These are phyloP conservation scores for Ampelomyces quisqualis DNA, from an alignment of 2,329 filamentous ascomycete species.

Conservation along the genomic window DNA sequence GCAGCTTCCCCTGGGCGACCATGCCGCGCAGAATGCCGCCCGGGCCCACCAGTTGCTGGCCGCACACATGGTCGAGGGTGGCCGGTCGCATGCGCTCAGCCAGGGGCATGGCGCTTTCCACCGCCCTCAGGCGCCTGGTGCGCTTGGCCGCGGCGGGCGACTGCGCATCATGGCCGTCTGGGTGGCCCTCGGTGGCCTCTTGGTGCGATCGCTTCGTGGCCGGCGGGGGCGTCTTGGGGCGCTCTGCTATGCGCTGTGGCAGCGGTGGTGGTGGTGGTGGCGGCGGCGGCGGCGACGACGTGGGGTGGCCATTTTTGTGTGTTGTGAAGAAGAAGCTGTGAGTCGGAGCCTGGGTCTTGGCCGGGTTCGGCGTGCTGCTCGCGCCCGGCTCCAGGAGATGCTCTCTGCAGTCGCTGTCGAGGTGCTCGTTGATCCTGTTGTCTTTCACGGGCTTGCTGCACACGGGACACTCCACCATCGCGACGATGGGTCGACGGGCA, in stretches of 20 bases:
- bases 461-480: constrained; percentile 74
- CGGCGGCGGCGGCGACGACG: constrained; percentile 22
- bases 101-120: constrained; percentile 73
- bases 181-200: constrained; percentile 15
- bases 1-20: constrained; percentile 81
- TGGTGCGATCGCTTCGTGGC: constrained; percentile 30
- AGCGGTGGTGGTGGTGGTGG: constrained; percentile 22
- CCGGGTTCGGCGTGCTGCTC: constrained; percentile 31
- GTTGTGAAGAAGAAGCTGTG: constrained; percentile 54
- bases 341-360: constrained; percentile 44
- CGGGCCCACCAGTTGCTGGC: constrained; percentile 86
- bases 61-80: constrained; percentile 80
- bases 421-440: constrained; percentile 80
- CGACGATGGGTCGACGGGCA: constrained; percentile 10
- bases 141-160: constrained; percentile 54
- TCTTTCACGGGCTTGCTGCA: constrained; percentile 73
- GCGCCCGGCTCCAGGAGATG: constrained; percentile 60
- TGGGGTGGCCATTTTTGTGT: constrained; percentile 23
- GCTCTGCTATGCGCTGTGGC: constrained; percentile 14
- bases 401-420: constrained; percentile 77
- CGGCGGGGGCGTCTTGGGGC: constrained; percentile 30
- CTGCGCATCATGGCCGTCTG: constrained; percentile 24
- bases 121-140: constrained; percentile 57
- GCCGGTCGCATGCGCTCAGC: constrained; percentile 91
- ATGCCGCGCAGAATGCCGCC: constrained; percentile 81